Evolutionary conservation across 345 rosid genomes (phyloP), one percentile per base, ranked within the genome.

Genomic region (Lagerstroemia speciosa): DNA sequence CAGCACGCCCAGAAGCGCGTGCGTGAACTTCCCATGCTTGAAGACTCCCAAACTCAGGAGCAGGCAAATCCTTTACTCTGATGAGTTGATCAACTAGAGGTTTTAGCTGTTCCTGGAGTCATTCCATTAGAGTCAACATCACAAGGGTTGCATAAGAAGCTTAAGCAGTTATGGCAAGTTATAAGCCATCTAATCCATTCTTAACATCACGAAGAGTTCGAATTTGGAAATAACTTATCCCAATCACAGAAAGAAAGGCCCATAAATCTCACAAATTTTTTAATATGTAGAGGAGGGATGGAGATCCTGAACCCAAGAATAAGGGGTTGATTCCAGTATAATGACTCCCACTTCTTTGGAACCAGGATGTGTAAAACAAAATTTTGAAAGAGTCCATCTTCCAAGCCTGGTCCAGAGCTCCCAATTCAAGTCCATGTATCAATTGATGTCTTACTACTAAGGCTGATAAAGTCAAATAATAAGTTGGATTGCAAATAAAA

Each of bases 21-120:
- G 91, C 98, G 66, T 79, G 94, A 81, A 91, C 89, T 80, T 91
- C 95, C 97, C 98, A 91, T 16, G 92, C 93, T 73, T 71, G 93
- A 68, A 93, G 86, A 68, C 71, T 72, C 71, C 86, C 95, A 83
- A 81, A 89, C 71, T 83, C 96, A 46, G 97, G 98, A 77, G 80
- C 71, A 15, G 83, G 72, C 78, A 93, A 71, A 81, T 91, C 97
- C 79, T 89, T 89, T 40, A 93, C 90, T 82, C 91, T 83, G 72
- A 61, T 80, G 46, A 94, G 88, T 72, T 89, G 96, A 33, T 87
- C 95, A 73, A 76, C 76, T 71, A 91, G 71, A 48, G 95, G 94
- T 78, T 86, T 82, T 72, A 93, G 75, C 68, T 85, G 92, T 69
- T 70, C 81, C 98, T 93, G 87, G 79, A 87, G 52, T 73, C 72